Conservation (phyloP, 192 early-diverging fungal genomes). For the Coemansia guatemalensis region DNA sequence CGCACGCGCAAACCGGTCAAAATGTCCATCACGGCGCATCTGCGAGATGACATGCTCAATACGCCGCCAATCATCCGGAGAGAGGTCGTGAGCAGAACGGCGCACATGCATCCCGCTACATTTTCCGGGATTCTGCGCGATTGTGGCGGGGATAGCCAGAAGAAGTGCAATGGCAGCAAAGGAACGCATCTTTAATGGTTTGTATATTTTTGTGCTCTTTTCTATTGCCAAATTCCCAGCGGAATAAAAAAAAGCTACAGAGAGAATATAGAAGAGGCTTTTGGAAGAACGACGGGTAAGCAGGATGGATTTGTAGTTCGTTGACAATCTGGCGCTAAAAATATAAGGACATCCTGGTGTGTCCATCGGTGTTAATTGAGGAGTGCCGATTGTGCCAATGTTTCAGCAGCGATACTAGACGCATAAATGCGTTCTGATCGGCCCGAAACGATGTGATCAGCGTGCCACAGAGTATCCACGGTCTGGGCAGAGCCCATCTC, state of each 20-base stretch:
- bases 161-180: constrained; percentile 4
- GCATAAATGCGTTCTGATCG: neutral
- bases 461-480: neutral
- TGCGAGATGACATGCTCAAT: constrained; percentile 25
- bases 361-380: neutral
- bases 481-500: neutral
- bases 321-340: neutral
- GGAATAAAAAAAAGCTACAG: neutral
- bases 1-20: constrained; percentile 40
- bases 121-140: constrained; percentile 18
- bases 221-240: neutral
- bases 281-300: neutral
- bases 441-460: neutral
- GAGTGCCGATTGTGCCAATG: neutral
- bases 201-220: neutral
- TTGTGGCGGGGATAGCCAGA: neutral
- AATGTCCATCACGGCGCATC: constrained; percentile 30
- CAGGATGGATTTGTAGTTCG: neutral
- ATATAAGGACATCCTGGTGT: neutral
- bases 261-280: neutral
- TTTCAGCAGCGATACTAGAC: neutral
- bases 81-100: constrained; percentile 41
- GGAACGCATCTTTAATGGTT: constrained; percentile 2
- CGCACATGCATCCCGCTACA: constrained; percentile 30
- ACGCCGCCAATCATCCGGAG: constrained; percentile 36